A percentile compares a stretch with the other conserved stretches of the same genome.
These are phyloP conservation scores for Wickerhamomyces kurtzmanii DNA, from an alignment of 805 yeast species.

Conservation along the genomic window DNA sequence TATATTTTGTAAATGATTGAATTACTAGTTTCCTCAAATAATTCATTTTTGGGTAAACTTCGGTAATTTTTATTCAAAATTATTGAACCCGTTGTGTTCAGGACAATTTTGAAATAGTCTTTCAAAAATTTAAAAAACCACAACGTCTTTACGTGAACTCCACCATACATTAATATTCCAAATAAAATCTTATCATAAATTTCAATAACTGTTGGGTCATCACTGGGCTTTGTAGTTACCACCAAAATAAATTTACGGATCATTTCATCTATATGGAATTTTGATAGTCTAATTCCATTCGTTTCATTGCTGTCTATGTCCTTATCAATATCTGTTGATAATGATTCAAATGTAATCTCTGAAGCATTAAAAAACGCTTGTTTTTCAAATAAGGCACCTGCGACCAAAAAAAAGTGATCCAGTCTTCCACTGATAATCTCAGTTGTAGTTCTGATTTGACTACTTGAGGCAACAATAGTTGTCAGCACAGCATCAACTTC, in stretches of 20 bases:
- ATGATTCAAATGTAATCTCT: too few relatives aligned
- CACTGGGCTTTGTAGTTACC: slow-evolving; percentile 18
- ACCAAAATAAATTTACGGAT: slow-evolving; percentile 28
- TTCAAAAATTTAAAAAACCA: slow-evolving; percentile 31
- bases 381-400: slow-evolving; percentile 11
- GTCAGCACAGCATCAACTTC: too few relatives aligned
- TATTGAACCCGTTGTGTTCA: slow-evolving; percentile 1
- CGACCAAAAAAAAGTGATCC: slow-evolving; percentile 8
- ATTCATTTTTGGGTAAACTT: too few relatives aligned
- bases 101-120: slow-evolving; percentile 13
- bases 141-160: slow-evolving; percentile 27
- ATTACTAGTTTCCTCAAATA: too few relatives aligned
- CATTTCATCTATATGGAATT: slow-evolving; percentile 21
- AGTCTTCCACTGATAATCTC: too few relatives aligned
- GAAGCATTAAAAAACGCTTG: slow-evolving; percentile 10
- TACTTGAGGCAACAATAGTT: too few relatives aligned
- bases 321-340: too few relatives aligned
- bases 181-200: slow-evolving; percentile 29
- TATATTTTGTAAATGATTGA: too few relatives aligned
- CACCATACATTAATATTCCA: slow-evolving; percentile 34
- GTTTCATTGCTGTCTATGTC: too few relatives aligned
- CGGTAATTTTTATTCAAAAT: too few relatives aligned
- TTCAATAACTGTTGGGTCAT: slow-evolving; percentile 24
- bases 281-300: slow-evolving; percentile 8
- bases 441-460: too few relatives aligned